Evolutionary conservation across 164 flowering plant genomes (phyloP).

Genomic region (Sedum album): DNA sequence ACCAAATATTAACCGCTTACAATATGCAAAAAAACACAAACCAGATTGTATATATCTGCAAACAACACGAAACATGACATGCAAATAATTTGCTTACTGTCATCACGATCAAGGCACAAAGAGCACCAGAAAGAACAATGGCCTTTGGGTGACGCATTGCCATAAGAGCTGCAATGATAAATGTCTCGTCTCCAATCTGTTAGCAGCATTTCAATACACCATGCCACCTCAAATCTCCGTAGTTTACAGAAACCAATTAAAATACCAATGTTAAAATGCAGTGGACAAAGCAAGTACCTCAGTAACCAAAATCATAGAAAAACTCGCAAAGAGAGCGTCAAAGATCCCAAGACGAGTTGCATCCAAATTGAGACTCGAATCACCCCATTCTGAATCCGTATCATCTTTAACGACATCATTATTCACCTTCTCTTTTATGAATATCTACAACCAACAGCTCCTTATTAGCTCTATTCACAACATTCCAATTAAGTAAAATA

Average conservation of each 20-base stretch:
- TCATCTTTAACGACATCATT: slow-evolving; percentile 20
- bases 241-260: background rate
- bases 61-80: background rate
- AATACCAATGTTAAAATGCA: background rate
- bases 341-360: slow-evolving; percentile 69
- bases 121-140: slow-evolving; percentile 94
- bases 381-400: slow-evolving; percentile 24
- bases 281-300: slow-evolving; percentile 41
- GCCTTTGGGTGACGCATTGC: slow-evolving; percentile 99
- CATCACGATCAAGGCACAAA: slow-evolving; percentile 87
- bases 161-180: slow-evolving; percentile 98
- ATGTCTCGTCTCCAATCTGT: slow-evolving; percentile 99
- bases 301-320: slow-evolving; percentile 90
- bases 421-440: slow-evolving; percentile 21
- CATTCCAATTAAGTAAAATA: background rate
- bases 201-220: slow-evolving; percentile 12
- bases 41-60: background rate
- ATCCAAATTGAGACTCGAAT: slow-evolving; percentile 26
- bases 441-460: slow-evolving; percentile 14
- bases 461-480: background rate
- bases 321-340: slow-evolving; percentile 88
- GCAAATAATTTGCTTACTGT: slow-evolving; percentile 53
- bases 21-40: background rate
- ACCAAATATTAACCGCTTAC: slow-evolving; percentile 7
- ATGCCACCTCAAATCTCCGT: background rate